phyloP scores from a whole-genome alignment of 2,329 filamentous ascomycete genomes.

The Cladosporium oxysporum region DNA sequence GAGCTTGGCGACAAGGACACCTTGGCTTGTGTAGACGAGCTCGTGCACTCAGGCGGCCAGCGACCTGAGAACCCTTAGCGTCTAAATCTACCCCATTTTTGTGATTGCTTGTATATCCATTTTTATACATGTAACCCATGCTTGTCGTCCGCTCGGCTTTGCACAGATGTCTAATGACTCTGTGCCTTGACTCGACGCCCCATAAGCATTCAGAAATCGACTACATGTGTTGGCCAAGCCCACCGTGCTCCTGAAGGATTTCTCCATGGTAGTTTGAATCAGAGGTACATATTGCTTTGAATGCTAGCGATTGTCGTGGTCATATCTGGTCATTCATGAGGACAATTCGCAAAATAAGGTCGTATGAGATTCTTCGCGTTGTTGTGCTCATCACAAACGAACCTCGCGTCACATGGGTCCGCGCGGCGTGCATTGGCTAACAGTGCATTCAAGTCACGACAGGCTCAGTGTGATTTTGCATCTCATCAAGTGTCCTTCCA shows the following conservation, averaged over 20 bases:
- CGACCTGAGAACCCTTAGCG: background rate
- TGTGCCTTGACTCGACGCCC: background rate
- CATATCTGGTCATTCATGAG: background rate
- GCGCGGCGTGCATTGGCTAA: background rate
- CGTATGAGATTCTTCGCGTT: background rate
- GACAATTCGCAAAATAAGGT: background rate
- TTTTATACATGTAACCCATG: background rate
- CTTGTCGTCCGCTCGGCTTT: background rate
- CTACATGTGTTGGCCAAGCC: background rate
- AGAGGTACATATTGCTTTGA: background rate
- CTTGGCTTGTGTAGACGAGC: background rate
- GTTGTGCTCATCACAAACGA: background rate
- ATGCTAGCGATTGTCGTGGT: background rate
- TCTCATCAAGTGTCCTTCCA: background rate
- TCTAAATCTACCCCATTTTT: background rate
- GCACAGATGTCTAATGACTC: background rate
- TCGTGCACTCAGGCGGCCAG: background rate
- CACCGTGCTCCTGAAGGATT: background rate
- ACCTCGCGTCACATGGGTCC: background rate
- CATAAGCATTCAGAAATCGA: background rate
- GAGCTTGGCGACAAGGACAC: background rate
- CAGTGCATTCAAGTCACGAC: background rate
- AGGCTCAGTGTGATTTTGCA: constrained; percentile 1
- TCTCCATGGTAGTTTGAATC: background rate
- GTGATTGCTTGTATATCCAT: background rate